A percentile compares a stretch with the other conserved stretches of the same genome.
Evolutionary conservation across 2,329 filamentous ascomycete species (phyloP).

Genomic region (Fusarium torreyae): DNA sequence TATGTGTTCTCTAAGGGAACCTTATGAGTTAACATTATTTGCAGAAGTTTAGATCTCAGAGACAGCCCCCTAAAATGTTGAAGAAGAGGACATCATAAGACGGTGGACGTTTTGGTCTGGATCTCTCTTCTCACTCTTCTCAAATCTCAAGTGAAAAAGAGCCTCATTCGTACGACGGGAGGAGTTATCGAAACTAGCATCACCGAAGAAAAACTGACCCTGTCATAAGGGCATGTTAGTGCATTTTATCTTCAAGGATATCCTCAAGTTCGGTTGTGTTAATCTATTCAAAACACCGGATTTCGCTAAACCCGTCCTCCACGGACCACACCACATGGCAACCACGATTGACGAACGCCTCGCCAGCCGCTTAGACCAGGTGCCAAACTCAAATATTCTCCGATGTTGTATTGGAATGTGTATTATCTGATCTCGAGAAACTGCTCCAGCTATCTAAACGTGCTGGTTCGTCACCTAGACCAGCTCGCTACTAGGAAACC

Average conservation of each 20-base stretch:
- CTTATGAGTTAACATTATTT: too few relatives aligned
- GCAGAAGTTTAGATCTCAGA: too few relatives aligned
- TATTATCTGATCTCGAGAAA: conserved; percentile 3
- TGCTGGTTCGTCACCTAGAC: too few relatives aligned
- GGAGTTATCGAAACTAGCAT: background rate
- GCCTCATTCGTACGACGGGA: too few relatives aligned
- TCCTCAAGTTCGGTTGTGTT: background rate
- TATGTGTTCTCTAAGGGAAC: too few relatives aligned
- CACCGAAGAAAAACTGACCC: background rate
- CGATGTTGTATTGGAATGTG: background rate
- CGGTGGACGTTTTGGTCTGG: too few relatives aligned
- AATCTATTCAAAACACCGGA: background rate
- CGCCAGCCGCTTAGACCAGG: conserved; percentile 16
- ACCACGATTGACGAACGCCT: background rate
- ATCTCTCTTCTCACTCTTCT: too few relatives aligned
- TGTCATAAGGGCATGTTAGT: background rate
- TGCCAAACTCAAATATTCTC: background rate
- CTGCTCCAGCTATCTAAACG: background rate
- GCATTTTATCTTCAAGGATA: background rate
- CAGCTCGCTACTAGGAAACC: too few relatives aligned
- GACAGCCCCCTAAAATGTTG: too few relatives aligned
- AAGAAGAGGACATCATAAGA: too few relatives aligned
- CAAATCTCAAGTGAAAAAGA: too few relatives aligned
- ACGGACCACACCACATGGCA: background rate
- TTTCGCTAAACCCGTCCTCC: conserved; percentile 12